Evolutionary conservation across 2,329 filamentous ascomycete species (phyloP), one percentile per base, ranked within the genome.

Genomic region (Aspergillus costaricaensis): DNA sequence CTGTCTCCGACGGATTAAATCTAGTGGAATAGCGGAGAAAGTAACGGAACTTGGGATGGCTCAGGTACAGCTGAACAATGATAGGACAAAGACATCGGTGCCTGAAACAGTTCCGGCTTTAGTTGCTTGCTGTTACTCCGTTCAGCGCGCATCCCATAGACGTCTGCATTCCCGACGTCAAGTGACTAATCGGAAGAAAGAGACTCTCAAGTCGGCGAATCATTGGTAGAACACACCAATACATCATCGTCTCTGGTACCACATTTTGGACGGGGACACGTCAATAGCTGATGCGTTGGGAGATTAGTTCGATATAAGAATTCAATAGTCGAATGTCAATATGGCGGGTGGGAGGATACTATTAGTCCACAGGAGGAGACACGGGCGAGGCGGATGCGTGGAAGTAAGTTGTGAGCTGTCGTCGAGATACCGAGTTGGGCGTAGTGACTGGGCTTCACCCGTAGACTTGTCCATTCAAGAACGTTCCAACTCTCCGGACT

Each of bases 261-360:
- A 23, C 36, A 21, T 21, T 15, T n/a, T 55, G 25, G 53, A 17
- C n/a, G 15, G n/a, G 53, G 27, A 41, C 53, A 55, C 53, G 53
- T 55, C 53, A 55, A 55, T 55, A 55, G 53, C 25, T 55, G 53
- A 55, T 43, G 41, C 10, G 53, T 47, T 55, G 39, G 53, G 25
- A 12, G 12, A 25, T 49, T 49, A 49, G 44, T 49, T 49, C 25
- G 12, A 12, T 49, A 36, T 25, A 49, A 49, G 44, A 49, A 43
- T 19, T 55, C 50, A 53, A 53, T 55, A 55, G 53, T 44, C 39
- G 19, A 43, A 27, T 30, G 53, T 19, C 8, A 27, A 44, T 15
- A 30, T 17, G 41, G 41, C 39, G 32, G 21, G 19, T 44, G 10
- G 19, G 10, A 23, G 32, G 41, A 44, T 19, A 44, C 53, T 43